Evolutionary conservation across 805 yeast species (phyloP).

Genomic region (Candida schatavii): DNA sequence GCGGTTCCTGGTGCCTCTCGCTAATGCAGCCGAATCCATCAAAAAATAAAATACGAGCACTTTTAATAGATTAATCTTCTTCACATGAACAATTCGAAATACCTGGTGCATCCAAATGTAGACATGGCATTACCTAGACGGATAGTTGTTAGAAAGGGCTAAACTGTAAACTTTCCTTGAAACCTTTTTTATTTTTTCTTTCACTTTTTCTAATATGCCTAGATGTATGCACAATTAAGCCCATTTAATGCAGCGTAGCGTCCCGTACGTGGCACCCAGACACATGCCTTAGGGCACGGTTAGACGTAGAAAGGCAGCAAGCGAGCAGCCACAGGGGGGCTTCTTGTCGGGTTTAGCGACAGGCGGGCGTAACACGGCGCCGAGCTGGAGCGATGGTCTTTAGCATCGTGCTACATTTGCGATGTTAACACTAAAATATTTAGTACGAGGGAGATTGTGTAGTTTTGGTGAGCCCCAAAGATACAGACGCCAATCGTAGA

Average conservation of each 20-base stretch:
- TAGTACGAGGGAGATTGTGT: not conserved
- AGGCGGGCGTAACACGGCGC: not conserved
- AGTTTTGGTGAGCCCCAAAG: not conserved
- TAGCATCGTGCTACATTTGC: too few relatives aligned
- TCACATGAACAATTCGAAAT: not conserved
- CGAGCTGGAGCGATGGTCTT: too few relatives aligned
- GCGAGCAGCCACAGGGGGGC: not conserved
- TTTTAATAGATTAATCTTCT: not conserved
- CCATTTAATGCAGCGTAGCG: not conserved
- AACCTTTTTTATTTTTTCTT: not conserved
- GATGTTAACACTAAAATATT: not conserved
- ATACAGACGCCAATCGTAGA: not conserved
- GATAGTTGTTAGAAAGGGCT: not conserved
- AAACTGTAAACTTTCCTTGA: not conserved
- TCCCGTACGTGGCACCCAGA: not conserved
- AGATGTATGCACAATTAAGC: not conserved
- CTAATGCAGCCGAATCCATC: not conserved
- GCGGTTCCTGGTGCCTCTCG: not conserved
- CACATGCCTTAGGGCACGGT: not conserved
- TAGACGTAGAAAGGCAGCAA: not conserved
- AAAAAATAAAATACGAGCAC: not conserved
- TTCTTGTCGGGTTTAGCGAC: not conserved
- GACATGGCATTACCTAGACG: not conserved
- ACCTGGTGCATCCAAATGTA: not conserved
- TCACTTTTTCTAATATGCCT: not conserved